A percentile compares a stretch with the other conserved stretches of the same genome.
phyloP scores from a whole-genome alignment of 2,329 filamentous ascomycete species.

The Trichoderma harzianum region DNA sequence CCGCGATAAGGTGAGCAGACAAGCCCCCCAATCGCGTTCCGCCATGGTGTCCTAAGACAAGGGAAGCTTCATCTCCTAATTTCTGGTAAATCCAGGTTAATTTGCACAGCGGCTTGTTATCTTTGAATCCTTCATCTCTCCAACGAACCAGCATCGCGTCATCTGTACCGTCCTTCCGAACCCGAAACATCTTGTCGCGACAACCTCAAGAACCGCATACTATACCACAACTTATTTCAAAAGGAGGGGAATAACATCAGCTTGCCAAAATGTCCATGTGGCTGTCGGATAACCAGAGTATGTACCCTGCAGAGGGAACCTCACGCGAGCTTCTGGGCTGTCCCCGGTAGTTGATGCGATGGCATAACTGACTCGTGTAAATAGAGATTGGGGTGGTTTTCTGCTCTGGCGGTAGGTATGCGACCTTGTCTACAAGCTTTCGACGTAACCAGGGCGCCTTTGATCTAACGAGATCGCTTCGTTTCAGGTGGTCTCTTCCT shows the following conservation, averaged over 20 bases:
- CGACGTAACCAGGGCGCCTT: slow-evolving; percentile 19
- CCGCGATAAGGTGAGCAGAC: slow-evolving; percentile 10
- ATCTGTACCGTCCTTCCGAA: background rate
- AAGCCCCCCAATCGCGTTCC: slow-evolving; percentile 8
- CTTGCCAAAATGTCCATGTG: slow-evolving; percentile 68
- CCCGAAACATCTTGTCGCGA: background rate
- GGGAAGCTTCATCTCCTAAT: slow-evolving; percentile 11
- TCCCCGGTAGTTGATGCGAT: background rate
- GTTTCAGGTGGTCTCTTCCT: slow-evolving; percentile 84
- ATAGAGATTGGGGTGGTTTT: slow-evolving; percentile 95
- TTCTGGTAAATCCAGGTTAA: background rate
- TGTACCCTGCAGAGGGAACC: slow-evolving; percentile 37
- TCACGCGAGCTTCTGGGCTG: background rate
- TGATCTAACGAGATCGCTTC: slow-evolving; percentile 14
- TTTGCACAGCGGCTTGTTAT: background rate
- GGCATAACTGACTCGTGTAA: slow-evolving; percentile 31
- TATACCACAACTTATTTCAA: background rate
- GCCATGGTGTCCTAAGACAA: slow-evolving; percentile 17
- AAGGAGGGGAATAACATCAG: background rate
- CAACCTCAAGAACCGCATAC: background rate
- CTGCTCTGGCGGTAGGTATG: slow-evolving; percentile 86
- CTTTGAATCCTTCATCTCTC: background rate
- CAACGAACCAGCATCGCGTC: background rate
- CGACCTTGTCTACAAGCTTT: slow-evolving; percentile 22
- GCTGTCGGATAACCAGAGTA: slow-evolving; percentile 94